phyloP scores from a whole-genome alignment of 768 basidiomycete species.

The Asterophora lycoperdoides region DNA sequence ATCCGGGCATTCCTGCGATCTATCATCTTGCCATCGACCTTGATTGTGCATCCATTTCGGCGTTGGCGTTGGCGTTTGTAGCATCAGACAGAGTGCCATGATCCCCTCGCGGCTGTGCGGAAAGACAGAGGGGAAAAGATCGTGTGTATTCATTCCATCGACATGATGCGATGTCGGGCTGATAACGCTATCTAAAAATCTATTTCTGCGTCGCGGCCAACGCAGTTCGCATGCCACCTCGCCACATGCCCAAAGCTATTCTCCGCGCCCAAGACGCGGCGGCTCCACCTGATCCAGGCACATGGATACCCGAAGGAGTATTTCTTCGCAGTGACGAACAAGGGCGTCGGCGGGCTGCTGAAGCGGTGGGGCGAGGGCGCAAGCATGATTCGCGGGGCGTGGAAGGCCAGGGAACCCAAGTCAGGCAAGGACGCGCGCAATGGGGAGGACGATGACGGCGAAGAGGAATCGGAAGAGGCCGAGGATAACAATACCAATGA shows the following conservation, averaged over 20 bases:
- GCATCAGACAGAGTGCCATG: constrained; percentile 87
- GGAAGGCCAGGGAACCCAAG: constrained; percentile 45
- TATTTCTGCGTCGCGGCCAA: background rate
- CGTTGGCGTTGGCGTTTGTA: constrained; percentile 22
- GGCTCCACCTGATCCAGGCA: constrained; percentile 76
- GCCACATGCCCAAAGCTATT: constrained; percentile 56
- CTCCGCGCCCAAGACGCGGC: constrained; percentile 65
- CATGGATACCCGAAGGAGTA: constrained; percentile 87
- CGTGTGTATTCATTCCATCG: constrained; percentile 38
- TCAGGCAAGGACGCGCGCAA: constrained; percentile 6
- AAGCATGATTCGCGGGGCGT: constrained; percentile 69
- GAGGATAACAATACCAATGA: constrained; percentile 3
- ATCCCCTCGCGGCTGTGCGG: constrained; percentile 72
- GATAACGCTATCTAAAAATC: too few species aligned
- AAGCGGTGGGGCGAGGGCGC: constrained; percentile 82
- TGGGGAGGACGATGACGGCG: constrained; percentile 22
- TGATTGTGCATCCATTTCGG: too few species aligned
- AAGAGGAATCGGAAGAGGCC: constrained; percentile 1
- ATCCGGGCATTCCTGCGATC: too few species aligned
- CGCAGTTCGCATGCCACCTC: constrained; percentile 76
- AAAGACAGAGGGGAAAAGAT: constrained; percentile 84
- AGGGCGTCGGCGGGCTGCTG: constrained; percentile 78
- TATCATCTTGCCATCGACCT: too few species aligned
- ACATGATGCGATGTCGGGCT: background rate
- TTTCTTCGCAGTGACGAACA: constrained; percentile 90